Conservation (phyloP, 208 protist species). For the Zelonia costaricensis region DNA sequence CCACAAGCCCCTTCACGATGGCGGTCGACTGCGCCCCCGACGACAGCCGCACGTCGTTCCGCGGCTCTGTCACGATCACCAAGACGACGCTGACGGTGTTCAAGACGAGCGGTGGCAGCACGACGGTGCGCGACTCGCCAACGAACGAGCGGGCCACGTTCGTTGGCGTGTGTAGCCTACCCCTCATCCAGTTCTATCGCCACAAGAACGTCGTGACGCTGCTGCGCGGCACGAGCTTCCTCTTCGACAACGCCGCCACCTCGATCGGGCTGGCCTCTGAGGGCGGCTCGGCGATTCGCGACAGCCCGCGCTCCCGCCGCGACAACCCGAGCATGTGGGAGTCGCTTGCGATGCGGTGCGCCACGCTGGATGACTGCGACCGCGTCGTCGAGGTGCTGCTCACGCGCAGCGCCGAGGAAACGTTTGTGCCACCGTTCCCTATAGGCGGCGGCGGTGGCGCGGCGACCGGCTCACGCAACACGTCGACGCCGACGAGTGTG, state of each 20-base stretch:
- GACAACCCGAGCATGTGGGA: slow-evolving; percentile 56
- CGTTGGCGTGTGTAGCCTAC: slow-evolving; percentile 69
- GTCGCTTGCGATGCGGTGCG: slow-evolving; percentile 50
- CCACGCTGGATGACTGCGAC: slow-evolving; percentile 34
- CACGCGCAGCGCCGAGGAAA: slow-evolving; percentile 42
- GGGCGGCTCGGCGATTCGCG: slow-evolving; percentile 11
- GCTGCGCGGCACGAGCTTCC: slow-evolving; percentile 41
- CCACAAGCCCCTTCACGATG: slow-evolving; percentile 28
- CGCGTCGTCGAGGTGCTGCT: slow-evolving; percentile 51
- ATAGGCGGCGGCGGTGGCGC: neutral
- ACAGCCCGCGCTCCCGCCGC: slow-evolving; percentile 12
- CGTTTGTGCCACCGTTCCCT: slow-evolving; percentile 26
- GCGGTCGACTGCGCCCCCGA: slow-evolving; percentile 52
- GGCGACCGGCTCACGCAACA: slow-evolving; percentile 3
- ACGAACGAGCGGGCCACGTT: slow-evolving; percentile 44
- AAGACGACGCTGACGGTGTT: slow-evolving; percentile 63
- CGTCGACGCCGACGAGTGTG: slow-evolving; percentile 20
- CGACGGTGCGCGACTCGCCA: slow-evolving; percentile 14
- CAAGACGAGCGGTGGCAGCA: slow-evolving; percentile 18
- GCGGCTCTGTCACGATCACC: slow-evolving; percentile 54
- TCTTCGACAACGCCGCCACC: slow-evolving; percentile 74
- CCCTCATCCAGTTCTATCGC: slow-evolving; percentile 66
- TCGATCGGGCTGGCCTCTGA: slow-evolving; percentile 22
- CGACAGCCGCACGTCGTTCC: slow-evolving; percentile 38
- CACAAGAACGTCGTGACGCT: slow-evolving; percentile 43